Conservation (phyloP, 495 filamentous ascomycete species). For the Hypomontagnella monticulosa region DNA sequence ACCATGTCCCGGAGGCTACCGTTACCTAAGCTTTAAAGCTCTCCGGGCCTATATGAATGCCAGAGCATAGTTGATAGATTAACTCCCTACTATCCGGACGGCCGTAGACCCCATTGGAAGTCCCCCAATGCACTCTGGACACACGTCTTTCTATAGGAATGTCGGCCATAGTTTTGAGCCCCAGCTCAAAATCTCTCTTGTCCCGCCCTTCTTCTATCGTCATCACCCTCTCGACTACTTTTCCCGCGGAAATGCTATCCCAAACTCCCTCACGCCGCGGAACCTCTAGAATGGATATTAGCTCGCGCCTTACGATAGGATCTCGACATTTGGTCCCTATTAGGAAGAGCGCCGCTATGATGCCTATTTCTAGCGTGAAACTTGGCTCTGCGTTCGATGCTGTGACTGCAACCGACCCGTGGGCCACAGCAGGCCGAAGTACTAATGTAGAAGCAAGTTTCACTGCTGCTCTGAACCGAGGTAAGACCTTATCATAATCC, state of each 20-base stretch:
- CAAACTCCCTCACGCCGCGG: slow-evolving; percentile 46
- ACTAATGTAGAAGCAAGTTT: slow-evolving; percentile 6
- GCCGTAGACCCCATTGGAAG: slow-evolving; percentile 17
- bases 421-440: neutral
- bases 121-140: neutral
- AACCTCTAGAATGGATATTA: slow-evolving; percentile 42
- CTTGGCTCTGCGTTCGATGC: slow-evolving; percentile 19
- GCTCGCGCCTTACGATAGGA: slow-evolving; percentile 42
- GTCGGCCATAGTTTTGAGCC: slow-evolving; percentile 5
- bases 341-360: slow-evolving; percentile 42
- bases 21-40: too few species aligned
- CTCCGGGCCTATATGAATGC: too few species aligned
- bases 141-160: slow-evolving; percentile 4
- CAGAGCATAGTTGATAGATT: neutral
- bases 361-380: slow-evolving; percentile 34
- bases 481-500: slow-evolving; percentile 27
- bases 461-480: slow-evolving; percentile 21
- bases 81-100: neutral
- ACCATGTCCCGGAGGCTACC: too few species aligned
- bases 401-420: slow-evolving; percentile 8
- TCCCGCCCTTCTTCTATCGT: slow-evolving; percentile 38
- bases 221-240: slow-evolving; percentile 45
- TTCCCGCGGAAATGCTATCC: slow-evolving; percentile 46
- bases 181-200: neutral
- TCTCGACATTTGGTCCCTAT: slow-evolving; percentile 48